phyloP scores from a whole-genome alignment of 768 basidiomycete genomes.

The Crassisporium funariophilum region DNA sequence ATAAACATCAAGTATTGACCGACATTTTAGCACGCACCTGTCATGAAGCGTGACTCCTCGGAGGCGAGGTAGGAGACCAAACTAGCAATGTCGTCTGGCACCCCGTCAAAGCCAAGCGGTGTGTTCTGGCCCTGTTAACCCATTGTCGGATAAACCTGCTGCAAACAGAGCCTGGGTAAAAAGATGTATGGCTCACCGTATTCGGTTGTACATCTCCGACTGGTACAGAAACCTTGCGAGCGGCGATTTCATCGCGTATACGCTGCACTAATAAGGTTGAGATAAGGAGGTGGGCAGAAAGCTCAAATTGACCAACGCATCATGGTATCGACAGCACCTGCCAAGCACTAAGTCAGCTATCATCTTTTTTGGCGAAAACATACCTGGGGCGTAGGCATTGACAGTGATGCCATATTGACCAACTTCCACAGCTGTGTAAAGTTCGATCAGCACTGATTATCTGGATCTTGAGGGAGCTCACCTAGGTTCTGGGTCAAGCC shows the following conservation, averaged over 20 bases:
- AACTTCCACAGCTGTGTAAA: conserved; percentile 16
- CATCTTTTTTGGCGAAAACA: not conserved
- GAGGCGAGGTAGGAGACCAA: conserved; percentile 39
- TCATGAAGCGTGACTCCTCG: conserved; percentile 37
- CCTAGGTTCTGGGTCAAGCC: conserved; percentile 42
- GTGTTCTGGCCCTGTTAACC: conserved; percentile 10
- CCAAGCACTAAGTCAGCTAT: not conserved
- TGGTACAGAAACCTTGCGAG: no score
- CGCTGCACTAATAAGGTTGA: conserved; percentile 1
- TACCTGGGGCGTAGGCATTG: conserved; percentile 37
- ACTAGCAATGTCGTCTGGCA: conserved; percentile 37
- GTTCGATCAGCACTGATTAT: not conserved
- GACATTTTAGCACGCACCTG: conserved; percentile 22
- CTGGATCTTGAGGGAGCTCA: not conserved
- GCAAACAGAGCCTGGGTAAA: not conserved
- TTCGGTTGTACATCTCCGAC: no score
- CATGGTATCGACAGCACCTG: conserved; percentile 15
- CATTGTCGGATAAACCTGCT: not conserved
- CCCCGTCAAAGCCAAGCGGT: not conserved
- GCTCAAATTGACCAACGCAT: conserved; percentile 12
- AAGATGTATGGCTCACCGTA: no score
- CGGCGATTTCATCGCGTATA: no score
- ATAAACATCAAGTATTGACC: not conserved
- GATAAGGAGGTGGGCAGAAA: not conserved
- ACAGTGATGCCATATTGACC: conserved; percentile 31